Percentiles rank a stretch among this genome's conserved stretches.
These are phyloP conservation scores for Trichoderma harzianum DNA, from an alignment of 2,329 filamentous ascomycete species.

Conservation along the genomic window DNA sequence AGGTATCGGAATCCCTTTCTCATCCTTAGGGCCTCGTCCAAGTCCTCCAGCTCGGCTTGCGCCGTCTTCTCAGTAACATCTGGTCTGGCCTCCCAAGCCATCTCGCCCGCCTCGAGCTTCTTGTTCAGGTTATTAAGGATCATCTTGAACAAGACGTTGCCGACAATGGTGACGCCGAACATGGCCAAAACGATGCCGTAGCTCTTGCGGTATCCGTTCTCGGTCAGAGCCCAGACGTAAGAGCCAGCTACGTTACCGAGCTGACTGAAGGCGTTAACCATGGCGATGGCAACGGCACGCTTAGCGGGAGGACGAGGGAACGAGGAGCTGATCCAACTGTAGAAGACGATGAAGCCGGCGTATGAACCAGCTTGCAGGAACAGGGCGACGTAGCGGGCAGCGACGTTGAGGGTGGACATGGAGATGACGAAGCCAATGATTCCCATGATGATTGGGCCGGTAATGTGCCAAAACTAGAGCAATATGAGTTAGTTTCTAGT, in stretches of 20 bases:
- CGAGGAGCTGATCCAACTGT: slow-evolving; percentile 56
- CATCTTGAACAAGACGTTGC: slow-evolving; percentile 47
- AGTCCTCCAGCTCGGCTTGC: slow-evolving; percentile 38
- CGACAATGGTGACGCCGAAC: slow-evolving; percentile 57
- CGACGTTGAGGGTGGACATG: slow-evolving; percentile 54
- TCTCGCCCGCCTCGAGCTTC: slow-evolving; percentile 44
- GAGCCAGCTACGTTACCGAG: slow-evolving; percentile 58
- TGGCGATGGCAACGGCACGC: slow-evolving; percentile 57
- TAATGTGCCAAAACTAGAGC: slow-evolving; percentile 54
- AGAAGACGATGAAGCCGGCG: slow-evolving; percentile 56
- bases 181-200: slow-evolving; percentile 64
- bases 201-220: slow-evolving; percentile 59
- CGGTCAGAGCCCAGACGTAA: slow-evolving; percentile 60
- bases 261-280: slow-evolving; percentile 58
- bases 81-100: slow-evolving; percentile 34
- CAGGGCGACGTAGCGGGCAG: slow-evolving; percentile 57
- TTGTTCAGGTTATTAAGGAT: slow-evolving; percentile 47
- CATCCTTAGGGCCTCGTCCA: slow-evolving; percentile 45
- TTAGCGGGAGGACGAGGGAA: slow-evolving; percentile 59
- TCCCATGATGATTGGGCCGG: slow-evolving; percentile 51
- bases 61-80: slow-evolving; percentile 41
- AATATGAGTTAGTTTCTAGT: background rate
- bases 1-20: slow-evolving; percentile 48
- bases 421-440: slow-evolving; percentile 56
- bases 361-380: slow-evolving; percentile 59